phyloP scores from a whole-genome alignment of 306 rosid genomes.

The cucumber (Cucumis sativus) region DNA sequence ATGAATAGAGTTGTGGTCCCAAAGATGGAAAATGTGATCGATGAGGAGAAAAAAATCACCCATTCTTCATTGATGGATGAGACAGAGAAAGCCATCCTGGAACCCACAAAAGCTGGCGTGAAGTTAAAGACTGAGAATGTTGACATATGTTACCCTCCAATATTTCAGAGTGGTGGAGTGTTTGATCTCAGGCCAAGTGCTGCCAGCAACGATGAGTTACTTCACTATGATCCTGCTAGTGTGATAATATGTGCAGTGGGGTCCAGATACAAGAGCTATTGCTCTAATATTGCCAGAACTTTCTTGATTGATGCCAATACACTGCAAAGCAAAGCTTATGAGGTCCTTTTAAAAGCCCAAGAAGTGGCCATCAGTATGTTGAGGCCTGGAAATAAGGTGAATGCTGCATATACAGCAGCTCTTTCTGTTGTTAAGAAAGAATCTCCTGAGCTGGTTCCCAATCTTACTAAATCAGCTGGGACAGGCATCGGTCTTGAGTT shows the following conservation, averaged over 20 bases:
- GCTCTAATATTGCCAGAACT: constrained; percentile 81
- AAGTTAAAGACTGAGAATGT: constrained; percentile 77
- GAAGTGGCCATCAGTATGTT: constrained; percentile 55
- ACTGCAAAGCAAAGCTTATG: constrained; percentile 76
- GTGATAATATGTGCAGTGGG: constrained; percentile 90
- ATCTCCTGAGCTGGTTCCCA: constrained; percentile 55
- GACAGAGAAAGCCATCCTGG: constrained; percentile 76
- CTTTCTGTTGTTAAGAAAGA: constrained; percentile 69
- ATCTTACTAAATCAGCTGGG: constrained; percentile 78
- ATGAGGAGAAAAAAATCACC: constrained; percentile 72
- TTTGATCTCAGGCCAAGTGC: constrained; percentile 96
- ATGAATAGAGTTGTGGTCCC: constrained; percentile 72
- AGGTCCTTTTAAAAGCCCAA: constrained; percentile 78
- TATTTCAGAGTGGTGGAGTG: constrained; percentile 86
- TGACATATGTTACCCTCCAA: constrained; percentile 91
- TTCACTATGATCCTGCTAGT: constrained; percentile 72
- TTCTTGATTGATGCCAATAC: constrained; percentile 84
- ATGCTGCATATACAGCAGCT: constrained; percentile 67
- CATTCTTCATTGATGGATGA: constrained; percentile 88
- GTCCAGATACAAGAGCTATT: constrained; percentile 82
- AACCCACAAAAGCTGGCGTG: constrained; percentile 63
- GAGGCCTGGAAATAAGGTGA: constrained; percentile 58
- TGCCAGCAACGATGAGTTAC: constrained; percentile 78
- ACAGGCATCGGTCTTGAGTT: constrained; percentile 93
- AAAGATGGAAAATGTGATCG: constrained; percentile 82